Evolutionary conservation across 805 yeast genomes (phyloP).

Genomic region (Candida rishiriensis): DNA sequence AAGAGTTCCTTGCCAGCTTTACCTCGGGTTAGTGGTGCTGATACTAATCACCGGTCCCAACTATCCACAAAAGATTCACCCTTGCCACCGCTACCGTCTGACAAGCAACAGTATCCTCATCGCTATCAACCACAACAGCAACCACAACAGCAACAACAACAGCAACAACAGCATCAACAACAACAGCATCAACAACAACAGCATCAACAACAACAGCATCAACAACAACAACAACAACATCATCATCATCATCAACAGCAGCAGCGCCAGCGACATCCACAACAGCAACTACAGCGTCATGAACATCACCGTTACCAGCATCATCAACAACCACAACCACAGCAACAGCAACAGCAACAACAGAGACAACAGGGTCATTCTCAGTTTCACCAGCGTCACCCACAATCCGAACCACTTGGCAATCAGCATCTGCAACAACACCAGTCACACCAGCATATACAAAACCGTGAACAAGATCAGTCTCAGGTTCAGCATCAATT

Average conservation of each 20-base stretch:
- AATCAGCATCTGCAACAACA: slow-evolving; percentile 1
- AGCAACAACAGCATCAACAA: slow-evolving; percentile 2
- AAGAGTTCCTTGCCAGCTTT: slow-evolving; percentile 13
- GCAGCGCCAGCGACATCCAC: slow-evolving; percentile 10
- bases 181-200: slow-evolving; percentile 1
- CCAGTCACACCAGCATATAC: slow-evolving; percentile 4
- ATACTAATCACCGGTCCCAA: too few species aligned
- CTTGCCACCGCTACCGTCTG: slow-evolving; percentile 13
- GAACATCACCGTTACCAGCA: background rate
- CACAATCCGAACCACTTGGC: background rate
- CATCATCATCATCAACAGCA: slow-evolving; percentile 12
- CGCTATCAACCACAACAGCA: background rate
- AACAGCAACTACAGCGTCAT: slow-evolving; percentile 4
- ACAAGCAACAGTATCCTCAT: background rate
- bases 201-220: slow-evolving; percentile 2
- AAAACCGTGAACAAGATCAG: too few species aligned
- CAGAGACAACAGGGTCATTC: slow-evolving; percentile 1
- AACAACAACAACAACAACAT: slow-evolving; percentile 6
- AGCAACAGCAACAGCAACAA: slow-evolving; percentile 1
- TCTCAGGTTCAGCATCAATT: too few species aligned
- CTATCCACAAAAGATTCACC: slow-evolving; percentile 10
- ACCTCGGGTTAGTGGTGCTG: background rate
- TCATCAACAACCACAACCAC: background rate
- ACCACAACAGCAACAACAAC: slow-evolving; percentile 1
- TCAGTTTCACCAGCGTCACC: background rate